Evolutionary conservation across 1,139 yeast species (phyloP), one percentile per base, ranked within the genome.

Genomic region (Saccharomyces hybrid): DNA sequence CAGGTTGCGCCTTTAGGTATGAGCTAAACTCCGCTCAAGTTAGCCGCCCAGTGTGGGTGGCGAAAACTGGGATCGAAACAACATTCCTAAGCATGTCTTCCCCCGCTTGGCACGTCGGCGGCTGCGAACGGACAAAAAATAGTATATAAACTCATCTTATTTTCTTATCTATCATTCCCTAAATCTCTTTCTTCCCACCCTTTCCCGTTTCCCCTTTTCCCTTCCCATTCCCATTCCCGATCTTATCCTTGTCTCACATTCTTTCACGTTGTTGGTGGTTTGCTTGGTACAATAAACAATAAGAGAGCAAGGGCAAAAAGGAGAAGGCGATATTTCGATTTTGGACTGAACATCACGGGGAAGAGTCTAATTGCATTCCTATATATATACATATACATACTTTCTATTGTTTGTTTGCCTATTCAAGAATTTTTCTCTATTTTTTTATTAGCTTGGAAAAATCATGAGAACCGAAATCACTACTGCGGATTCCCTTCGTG

Each of bases 401-500:
- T 38, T 24, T 38, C 44, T 38, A 38, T 38, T 38, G 26, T 38
- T 38, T 38, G 44, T 38, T 38, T 38, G 44, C 44, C 44, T 38
- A 19, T 12, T 38, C 24, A 38, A 38, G 11, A 28, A 38, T 14
- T 11, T 11, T 6, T 38, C 44, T 38, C 19, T 11, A 9, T 28
- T 28, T 28, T 27, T 28, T 11, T 38, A 19, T 38, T 38, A 38
- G 44, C 44, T 38, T 38, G 44, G 14, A 9, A 24, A 38, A 38
- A 38, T 19, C 7, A 38, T 38, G 44, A 38, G 19, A 38, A 38
- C 44, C 9, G 44, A 38, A 16, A 38, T 38, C 44, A 38, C 24
- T 24, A 38, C 44, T 9, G 44, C 44, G 44, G 44, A 38, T 38
- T 38, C 44, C 44, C 44, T 38, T 38, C 44, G 44, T 38, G 44